Evolutionary conservation across 306 rosid genomes (phyloP).

Genomic region (Vachellia pachyceras): DNA sequence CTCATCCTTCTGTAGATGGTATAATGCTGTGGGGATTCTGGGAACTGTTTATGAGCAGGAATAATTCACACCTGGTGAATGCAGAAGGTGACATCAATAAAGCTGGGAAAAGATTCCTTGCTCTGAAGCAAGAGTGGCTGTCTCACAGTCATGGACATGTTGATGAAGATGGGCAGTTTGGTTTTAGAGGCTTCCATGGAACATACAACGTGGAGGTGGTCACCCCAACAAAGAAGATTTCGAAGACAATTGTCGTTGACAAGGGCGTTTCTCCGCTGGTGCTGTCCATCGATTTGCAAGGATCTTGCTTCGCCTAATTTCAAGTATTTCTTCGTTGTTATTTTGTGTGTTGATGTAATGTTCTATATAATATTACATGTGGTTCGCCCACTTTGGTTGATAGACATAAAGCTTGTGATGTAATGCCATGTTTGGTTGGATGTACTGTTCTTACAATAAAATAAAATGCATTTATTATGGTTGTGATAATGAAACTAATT

Average conservation of each 20-base stretch:
- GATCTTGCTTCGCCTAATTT: background rate
- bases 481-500: background rate
- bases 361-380: background rate
- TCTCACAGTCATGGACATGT: constrained; percentile 66
- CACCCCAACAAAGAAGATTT: constrained; percentile 47
- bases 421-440: background rate
- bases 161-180: constrained; percentile 63
- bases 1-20: constrained; percentile 87
- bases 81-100: constrained; percentile 92
- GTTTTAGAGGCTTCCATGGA: constrained; percentile 85
- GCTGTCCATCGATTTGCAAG: constrained; percentile 60
- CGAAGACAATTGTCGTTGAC: constrained; percentile 80
- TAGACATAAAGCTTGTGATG: constrained; percentile 15
- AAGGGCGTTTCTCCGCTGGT: constrained; percentile 63
- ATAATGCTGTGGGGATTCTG: constrained; percentile 95
- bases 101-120: constrained; percentile 78
- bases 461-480: constrained; percentile 13
- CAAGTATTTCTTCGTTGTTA: constrained; percentile 11
- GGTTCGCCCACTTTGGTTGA: background rate
- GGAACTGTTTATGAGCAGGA: constrained; percentile 92
- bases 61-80: constrained; percentile 74
- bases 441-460: constrained; percentile 16
- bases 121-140: constrained; percentile 82
- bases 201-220: constrained; percentile 69
- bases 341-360: constrained; percentile 26